Evolutionary conservation across 805 yeast genomes (phyloP), one percentile per base, ranked within the genome.

Genomic region (Candida vartiovaarae): DNA sequence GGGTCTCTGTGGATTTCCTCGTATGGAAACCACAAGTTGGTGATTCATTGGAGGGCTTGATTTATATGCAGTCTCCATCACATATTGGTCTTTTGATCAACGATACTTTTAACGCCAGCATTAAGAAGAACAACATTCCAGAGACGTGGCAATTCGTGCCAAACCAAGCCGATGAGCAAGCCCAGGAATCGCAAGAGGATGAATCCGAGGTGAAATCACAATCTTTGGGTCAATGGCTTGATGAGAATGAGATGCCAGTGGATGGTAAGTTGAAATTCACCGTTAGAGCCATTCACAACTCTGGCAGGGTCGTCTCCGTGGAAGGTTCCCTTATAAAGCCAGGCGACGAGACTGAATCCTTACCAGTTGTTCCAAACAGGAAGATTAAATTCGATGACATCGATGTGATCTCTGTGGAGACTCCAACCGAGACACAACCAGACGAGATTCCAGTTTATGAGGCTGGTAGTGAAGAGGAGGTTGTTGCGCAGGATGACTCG

Each of bases 31-130:
- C 99, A 4, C 78, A 78, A 54, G 70, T 79, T n/a, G 96, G 95
- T 4, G 97, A 93, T 59, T 66, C 73, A 1, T 66, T 93, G 20
- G 95, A 90, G 62, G 99, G 99, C 9, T 75, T 80, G 70, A 75
- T 84, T 43, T 88, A 87, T 67, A 81, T 91, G 77, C 97, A 91
- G 68, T 82, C 96, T 3, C 95, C 95, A 15, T 83, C 96, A 6
- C 99, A 93, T 61, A 84, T 93, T 55, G 98, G 97, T 47, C 70
- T 93, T 48, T 73, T 93, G 51, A 72, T 93, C 40, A 90, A 87
- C 61, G 98, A 93, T 65, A 87, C 95, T 1, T 93, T 93, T 70
- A 93, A 93, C 65, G 97, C 97, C 24, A 80, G 91, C 38, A 87
- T 93, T 50, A 87, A 85, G 64, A 80, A 85, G 60, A 81, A 75